These are phyloP conservation scores for Penicillium odoratum DNA, from an alignment of 495 filamentous ascomycete genomes.

Conservation along the genomic window DNA sequence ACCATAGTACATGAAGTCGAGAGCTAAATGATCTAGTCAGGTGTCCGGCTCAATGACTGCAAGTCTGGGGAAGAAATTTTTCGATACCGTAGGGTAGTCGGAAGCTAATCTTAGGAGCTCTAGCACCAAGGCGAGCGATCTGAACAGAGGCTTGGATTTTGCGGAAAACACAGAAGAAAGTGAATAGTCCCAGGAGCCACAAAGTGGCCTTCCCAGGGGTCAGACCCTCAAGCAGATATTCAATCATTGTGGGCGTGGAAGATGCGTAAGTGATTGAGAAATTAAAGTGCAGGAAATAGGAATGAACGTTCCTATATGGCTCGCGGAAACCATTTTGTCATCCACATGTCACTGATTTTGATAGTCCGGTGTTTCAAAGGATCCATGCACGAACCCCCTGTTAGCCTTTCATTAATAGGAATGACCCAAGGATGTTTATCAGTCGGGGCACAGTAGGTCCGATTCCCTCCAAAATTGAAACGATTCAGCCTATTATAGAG, in stretches of 20 bases:
- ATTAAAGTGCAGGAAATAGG: background rate
- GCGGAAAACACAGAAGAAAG: slow-evolving; percentile 27
- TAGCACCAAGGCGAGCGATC: slow-evolving; percentile 37
- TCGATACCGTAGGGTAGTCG: slow-evolving; percentile 37
- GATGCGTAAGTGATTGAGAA: background rate
- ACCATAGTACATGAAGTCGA: slow-evolving; percentile 59
- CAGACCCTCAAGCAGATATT: slow-evolving; percentile 29
- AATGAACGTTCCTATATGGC: background rate
- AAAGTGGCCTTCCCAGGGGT: slow-evolving; percentile 28
- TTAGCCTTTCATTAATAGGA: slow-evolving; percentile 4
- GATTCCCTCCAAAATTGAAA: slow-evolving; percentile 8
- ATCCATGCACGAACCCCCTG: background rate
- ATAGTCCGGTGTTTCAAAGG: background rate
- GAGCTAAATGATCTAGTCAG: slow-evolving; percentile 41
- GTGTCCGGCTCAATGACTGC: background rate
- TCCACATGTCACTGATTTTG: background rate
- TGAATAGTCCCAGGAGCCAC: slow-evolving; percentile 27
- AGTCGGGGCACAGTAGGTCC: slow-evolving; percentile 9
- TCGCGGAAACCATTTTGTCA: background rate
- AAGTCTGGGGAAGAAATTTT: background rate
- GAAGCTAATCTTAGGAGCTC: slow-evolving; percentile 35
- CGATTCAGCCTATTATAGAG: slow-evolving; percentile 6
- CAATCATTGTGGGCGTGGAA: slow-evolving; percentile 34
- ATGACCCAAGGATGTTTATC: slow-evolving; percentile 9
- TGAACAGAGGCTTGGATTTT: slow-evolving; percentile 34